Conservation (phyloP, 306 rosid species). For the Amphicarpaea edgeworthii region DNA sequence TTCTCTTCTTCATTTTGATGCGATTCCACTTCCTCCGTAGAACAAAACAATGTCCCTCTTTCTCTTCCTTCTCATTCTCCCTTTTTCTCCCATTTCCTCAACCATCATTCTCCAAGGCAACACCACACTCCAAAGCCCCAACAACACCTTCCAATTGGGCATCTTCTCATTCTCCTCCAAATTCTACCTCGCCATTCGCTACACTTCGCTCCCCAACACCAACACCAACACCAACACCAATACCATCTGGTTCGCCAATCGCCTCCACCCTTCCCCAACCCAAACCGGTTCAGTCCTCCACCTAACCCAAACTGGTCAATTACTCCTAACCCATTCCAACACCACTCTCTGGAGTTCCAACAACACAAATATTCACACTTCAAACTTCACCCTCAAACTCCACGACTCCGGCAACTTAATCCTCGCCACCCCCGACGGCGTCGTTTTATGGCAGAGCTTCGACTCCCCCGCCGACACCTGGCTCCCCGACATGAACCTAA, state of each 20-base stretch:
- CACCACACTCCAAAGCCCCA: conserved; percentile 54
- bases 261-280: conserved; percentile 49
- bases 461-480: conserved; percentile 79
- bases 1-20: not conserved
- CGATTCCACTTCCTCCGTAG: not conserved
- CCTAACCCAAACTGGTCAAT: conserved; percentile 52
- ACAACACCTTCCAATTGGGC: conserved; percentile 66
- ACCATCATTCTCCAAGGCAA: conserved; percentile 23
- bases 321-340: conserved; percentile 53
- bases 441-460: conserved; percentile 80
- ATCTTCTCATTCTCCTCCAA: conserved; percentile 47
- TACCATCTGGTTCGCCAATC: conserved; percentile 79
- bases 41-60: conserved; percentile 22
- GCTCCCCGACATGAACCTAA: conserved; percentile 86
- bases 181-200: conserved; percentile 64
- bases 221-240: conserved; percentile 55
- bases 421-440: conserved; percentile 42
- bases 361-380: not conserved
- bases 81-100: not conserved
- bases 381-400: not conserved
- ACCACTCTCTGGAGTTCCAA: conserved; percentile 53
- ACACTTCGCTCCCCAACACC: conserved; percentile 52
- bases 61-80: not conserved
- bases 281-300: conserved; percentile 45
- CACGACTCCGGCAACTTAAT: conserved; percentile 68